phyloP scores from a whole-genome alignment of 805 yeast species.

The Ascoidea asiatica region DNA sequence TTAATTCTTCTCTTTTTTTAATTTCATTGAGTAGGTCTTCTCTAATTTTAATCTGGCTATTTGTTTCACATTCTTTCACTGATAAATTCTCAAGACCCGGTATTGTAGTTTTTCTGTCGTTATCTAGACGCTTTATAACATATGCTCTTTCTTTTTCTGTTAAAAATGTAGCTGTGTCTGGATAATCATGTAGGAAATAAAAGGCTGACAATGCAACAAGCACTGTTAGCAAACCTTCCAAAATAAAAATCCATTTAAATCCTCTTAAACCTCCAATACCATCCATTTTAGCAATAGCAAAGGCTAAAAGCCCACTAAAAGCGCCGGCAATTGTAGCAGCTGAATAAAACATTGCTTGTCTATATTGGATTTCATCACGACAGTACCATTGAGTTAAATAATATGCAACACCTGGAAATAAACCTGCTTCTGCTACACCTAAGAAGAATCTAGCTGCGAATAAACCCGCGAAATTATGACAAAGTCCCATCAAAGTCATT shows the following conservation, averaged over 20 bases:
- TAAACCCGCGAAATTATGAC: conserved; percentile 26
- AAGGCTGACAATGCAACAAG: conserved; percentile 24
- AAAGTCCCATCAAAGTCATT: conserved; percentile 35
- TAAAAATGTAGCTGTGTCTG: conserved; percentile 29
- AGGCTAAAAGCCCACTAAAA: conserved; percentile 28
- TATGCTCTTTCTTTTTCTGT: conserved; percentile 21
- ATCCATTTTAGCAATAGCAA: conserved; percentile 20
- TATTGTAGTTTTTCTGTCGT: too few relatives aligned
- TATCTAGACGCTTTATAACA: conserved; percentile 6
- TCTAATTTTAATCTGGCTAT: too few relatives aligned
- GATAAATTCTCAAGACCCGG: too few relatives aligned
- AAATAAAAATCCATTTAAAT: conserved; percentile 31
- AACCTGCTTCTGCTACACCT: conserved; percentile 28
- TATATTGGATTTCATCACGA: conserved; percentile 21
- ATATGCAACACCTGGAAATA: conserved; percentile 26
- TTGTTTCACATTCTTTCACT: too few relatives aligned
- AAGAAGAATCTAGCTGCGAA: conserved; percentile 31
- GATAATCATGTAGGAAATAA: conserved; percentile 27
- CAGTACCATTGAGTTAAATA: conserved; percentile 26
- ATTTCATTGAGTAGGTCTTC: too few relatives aligned
- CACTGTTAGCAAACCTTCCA: conserved; percentile 28
- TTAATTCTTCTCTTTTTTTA: too few relatives aligned
- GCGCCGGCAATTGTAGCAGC: conserved; percentile 26
- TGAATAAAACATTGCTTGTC: conserved; percentile 24
- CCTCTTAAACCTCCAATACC: conserved; percentile 23